Base-by-base conservation (phyloP, 331 rosid species). In the Cydonia oblonga region DNA sequence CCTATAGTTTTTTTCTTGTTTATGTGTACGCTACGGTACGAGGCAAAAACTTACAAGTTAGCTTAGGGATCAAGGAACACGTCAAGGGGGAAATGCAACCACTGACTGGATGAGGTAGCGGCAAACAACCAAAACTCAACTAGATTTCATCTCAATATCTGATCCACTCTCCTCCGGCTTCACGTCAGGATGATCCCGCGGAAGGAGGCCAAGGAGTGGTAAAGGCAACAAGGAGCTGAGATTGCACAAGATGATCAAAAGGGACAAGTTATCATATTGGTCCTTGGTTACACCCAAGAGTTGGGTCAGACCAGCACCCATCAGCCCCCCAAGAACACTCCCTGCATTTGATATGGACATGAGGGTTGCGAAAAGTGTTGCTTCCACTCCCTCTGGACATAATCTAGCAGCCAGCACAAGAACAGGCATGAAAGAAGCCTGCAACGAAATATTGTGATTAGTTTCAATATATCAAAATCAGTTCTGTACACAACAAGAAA, bases 381-480 rank as follows among this genome's bases (percentile, higher is more conserved):
- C 98, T 76, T 93, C 97, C 90, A 93, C 87, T 68, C 98, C 98
- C 87, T 93, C 98, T 1, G 97, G 98, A 77, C 98, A 93, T 64
- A 93, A 76, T 77, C 79, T 93, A 69, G 98, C 98, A 23, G 98
- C 96, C 60, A 93, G 86, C 76, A 93, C 98, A 62, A 93, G 96
- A 84, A 93, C 93, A 2, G 98, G 98, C 98, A 93, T 90, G 86
- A 93, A 87, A 76, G 98, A 93, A 75, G 96, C 98, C 98, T 93
- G 84, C 60, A 81, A 80, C 19, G 23, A 73, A 69, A 73, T 35
- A 38, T 12, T 12, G 35, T 42, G 69, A 54, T 84, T 35, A 87
- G 81, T 65, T 57, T 64, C 56, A 38, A 69, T n/a, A 13, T 12
- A 73, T n/a, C 35, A 63, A 62, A 14, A 68, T 62, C 59, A 25